Percentiles rank a stretch among this genome's conserved stretches.
These are phyloP conservation scores for Urtica urens DNA, from an alignment of 306 rosid genomes.

Conservation along the genomic window DNA sequence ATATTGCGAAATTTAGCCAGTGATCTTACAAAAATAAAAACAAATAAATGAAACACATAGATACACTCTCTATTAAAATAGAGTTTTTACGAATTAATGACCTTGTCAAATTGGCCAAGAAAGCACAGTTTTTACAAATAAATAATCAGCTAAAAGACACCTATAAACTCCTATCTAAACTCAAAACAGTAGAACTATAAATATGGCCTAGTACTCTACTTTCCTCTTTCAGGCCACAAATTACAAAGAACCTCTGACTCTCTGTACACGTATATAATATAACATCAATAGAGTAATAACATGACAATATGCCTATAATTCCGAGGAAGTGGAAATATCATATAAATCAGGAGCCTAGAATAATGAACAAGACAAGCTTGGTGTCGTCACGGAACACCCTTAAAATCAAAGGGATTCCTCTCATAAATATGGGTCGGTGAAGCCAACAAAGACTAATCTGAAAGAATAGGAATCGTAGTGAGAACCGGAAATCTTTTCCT, in stretches of 20 bases:
- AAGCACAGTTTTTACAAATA: conserved; percentile 9
- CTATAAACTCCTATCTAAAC: conserved; percentile 4
- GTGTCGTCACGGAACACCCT: conserved; percentile 6
- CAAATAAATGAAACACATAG: too few species aligned
- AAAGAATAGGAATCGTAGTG: conserved; percentile 27
- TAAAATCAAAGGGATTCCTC: conserved; percentile 16
- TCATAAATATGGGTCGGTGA: conserved; percentile 31
- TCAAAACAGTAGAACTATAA: background rate
- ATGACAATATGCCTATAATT: background rate
- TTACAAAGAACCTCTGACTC: conserved; percentile 1
- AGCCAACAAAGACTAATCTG: conserved; percentile 12
- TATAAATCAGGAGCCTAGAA: conserved; percentile 19
- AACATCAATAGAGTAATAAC: too few species aligned
- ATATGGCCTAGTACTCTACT: background rate
- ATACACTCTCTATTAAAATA: too few species aligned
- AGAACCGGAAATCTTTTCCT: too few species aligned
- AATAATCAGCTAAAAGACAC: conserved; percentile 10
- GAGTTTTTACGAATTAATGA: background rate
- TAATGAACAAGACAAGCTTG: conserved; percentile 16
- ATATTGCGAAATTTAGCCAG: too few species aligned
- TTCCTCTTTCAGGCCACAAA: conserved; percentile 2
- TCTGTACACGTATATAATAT: conserved; percentile 14
- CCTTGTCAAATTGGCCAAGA: conserved; percentile 1
- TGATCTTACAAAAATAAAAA: too few species aligned
- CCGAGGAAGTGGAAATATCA: conserved; percentile 4